These are phyloP conservation scores for Xylaria sp. DNA, from an alignment of 2,329 filamentous ascomycete species.

Conservation along the genomic window DNA sequence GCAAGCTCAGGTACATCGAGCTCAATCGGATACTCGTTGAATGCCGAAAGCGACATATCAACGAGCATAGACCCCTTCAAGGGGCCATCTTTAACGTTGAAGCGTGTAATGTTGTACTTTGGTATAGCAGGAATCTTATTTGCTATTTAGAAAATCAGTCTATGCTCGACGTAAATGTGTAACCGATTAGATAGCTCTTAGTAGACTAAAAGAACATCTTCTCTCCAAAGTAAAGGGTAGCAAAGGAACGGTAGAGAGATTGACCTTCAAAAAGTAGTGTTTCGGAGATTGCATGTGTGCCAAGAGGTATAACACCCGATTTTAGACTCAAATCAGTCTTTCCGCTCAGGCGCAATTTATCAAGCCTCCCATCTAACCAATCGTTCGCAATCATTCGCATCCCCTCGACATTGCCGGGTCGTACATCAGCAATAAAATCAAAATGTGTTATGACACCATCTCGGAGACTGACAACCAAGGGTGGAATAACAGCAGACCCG, in stretches of 20 bases:
- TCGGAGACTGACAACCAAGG: slow-evolving; percentile 77
- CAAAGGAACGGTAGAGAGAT: slow-evolving; percentile 73
- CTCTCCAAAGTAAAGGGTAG: slow-evolving; percentile 69
- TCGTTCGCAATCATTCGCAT: slow-evolving; percentile 85
- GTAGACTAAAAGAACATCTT: slow-evolving; percentile 57
- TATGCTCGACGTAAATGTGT: slow-evolving; percentile 26
- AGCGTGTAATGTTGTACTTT: slow-evolving; percentile 80
- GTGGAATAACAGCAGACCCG: slow-evolving; percentile 80
- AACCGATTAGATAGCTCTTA: slow-evolving; percentile 34
- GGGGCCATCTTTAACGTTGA: slow-evolving; percentile 78
- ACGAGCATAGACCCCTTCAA: slow-evolving; percentile 76
- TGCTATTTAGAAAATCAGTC: slow-evolving; percentile 61
- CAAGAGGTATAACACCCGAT: slow-evolving; percentile 82
- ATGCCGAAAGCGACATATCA: slow-evolving; percentile 76
- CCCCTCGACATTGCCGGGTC: slow-evolving; percentile 78
- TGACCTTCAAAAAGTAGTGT: slow-evolving; percentile 84
- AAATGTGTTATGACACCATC: slow-evolving; percentile 81
- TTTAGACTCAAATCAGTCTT: slow-evolving; percentile 78
- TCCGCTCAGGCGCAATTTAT: slow-evolving; percentile 75
- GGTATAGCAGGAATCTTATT: slow-evolving; percentile 80
- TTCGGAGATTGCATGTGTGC: slow-evolving; percentile 79
- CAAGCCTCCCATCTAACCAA: slow-evolving; percentile 83
- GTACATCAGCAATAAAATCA: slow-evolving; percentile 80
- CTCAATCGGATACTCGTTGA: slow-evolving; percentile 82
- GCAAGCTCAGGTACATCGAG: slow-evolving; percentile 80